phyloP scores from a whole-genome alignment of 768 basidiomycete species.

The Mrakia frigida region DNA sequence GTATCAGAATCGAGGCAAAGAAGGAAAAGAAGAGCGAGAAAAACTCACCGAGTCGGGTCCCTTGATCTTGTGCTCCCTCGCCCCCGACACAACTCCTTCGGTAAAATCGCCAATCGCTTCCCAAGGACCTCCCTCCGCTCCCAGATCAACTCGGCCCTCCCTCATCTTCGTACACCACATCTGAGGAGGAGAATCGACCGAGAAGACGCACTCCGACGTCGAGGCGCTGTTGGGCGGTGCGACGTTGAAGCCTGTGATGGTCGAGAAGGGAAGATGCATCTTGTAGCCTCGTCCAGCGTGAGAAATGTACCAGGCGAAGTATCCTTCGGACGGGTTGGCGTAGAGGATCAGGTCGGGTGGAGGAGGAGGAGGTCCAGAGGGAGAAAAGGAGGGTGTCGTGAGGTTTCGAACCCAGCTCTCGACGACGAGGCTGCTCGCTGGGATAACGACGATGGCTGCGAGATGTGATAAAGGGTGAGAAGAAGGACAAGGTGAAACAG shows the following conservation, averaged over 20 bases:
- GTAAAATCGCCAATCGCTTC: slow-evolving; percentile 3
- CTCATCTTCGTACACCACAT: slow-evolving; percentile 17
- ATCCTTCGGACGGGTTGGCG: background rate
- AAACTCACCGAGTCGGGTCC: background rate
- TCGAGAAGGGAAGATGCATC: slow-evolving; percentile 3
- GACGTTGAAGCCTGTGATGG: background rate
- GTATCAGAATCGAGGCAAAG: background rate
- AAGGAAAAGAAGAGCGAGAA: background rate
- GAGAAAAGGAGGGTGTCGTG: background rate
- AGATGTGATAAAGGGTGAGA: background rate
- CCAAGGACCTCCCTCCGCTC: background rate
- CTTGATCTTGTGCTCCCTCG: slow-evolving; percentile 1
- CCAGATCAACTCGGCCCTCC: background rate
- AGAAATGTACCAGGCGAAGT: slow-evolving; percentile 12
- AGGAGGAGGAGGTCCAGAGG: background rate
- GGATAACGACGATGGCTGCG: slow-evolving; percentile 5
- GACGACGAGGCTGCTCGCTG: background rate
- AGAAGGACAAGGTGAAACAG: background rate
- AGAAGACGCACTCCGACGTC: background rate
- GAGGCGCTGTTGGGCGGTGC: background rate
- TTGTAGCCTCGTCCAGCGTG: slow-evolving; percentile 11
- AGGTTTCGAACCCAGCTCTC: background rate
- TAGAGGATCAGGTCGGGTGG: background rate
- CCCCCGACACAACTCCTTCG: background rate
- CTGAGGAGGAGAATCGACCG: background rate